Base-by-base conservation (phyloP, 2,329 filamentous ascomycete genomes). In the Plenodomus biglobosus region DNA sequence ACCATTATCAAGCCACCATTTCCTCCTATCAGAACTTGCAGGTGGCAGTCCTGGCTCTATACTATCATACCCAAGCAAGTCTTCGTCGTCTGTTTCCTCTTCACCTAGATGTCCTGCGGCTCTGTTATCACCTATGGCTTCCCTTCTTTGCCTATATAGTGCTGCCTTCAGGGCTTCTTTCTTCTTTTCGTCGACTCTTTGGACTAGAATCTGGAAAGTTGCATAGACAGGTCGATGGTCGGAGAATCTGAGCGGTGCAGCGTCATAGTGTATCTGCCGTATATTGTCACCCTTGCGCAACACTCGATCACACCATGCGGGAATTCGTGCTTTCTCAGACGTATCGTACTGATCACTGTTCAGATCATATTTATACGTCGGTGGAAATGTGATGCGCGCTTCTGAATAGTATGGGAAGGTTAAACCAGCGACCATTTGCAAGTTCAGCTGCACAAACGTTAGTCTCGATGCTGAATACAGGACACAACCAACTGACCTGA, bases 161-260 rank as follows among this genome's bases (percentile, higher is more conserved):
- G 87, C 80, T 24, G 81, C 81, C 63, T 87, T 88, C 39, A 97
- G 84, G 3, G 76, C 73, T 52, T 92, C 86, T 57, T 89, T 90
- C 44, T 80, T 76, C 19, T 73, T 74, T 67, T 96, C 89, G 58
- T 99, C 83, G 10, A 97, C 77, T 38, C 94, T 85, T 56, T 79
- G 92, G 43, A 97, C 87, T 1, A 80, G 83, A 71, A 92, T 95
- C 58, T 90, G 83, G 66, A 99, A 99, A 0, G 85, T 84, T 11
- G 90, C 92, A 72, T 90, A 96, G 0, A 99, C 92, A 1, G 94
- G 94, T n/a, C 92, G 83, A 71, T 99, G 94, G 66, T 99, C 94
- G 0, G 94, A 99, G 69, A 97, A 96, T 11, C 81, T 83, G 30
- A 99, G 77, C 22, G 90, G 85, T 3, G 92, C 91, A 44, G 83